Conservation (phyloP, 257 asterid genomes). For the Nicotiana noctiflora region DNA sequence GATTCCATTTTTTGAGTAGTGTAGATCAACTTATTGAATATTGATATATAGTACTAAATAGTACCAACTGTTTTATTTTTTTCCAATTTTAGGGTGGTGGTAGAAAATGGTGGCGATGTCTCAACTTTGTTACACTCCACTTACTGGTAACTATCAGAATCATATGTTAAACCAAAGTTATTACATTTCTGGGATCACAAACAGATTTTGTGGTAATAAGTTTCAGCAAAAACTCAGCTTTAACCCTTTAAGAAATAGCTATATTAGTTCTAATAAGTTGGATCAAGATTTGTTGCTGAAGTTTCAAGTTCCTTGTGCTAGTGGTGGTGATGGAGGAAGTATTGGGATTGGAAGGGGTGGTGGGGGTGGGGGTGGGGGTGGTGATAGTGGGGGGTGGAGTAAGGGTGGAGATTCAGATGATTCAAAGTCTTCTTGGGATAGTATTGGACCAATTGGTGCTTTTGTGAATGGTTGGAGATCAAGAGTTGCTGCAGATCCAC, state of each 20-base stretch:
- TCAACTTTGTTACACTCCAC: constrained; percentile 30
- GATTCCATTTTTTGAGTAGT: not conserved
- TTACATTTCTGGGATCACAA: not conserved
- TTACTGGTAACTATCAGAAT: not conserved
- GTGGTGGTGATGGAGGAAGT: constrained; percentile 17
- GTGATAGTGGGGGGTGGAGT: constrained; percentile 26
- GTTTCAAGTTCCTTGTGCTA: constrained; percentile 17
- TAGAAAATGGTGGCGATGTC: constrained; percentile 23
- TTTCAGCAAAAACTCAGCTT: not conserved
- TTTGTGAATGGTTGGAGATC: constrained; percentile 80
- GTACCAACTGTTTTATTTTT: not conserved
- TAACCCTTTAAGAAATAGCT: not conserved
- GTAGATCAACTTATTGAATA: not conserved
- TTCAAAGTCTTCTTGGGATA: constrained; percentile 31
- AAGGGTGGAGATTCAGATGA: constrained; percentile 46
- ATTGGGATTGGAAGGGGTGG: not conserved
- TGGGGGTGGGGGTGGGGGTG: constrained; percentile 24
- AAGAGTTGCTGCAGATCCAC: constrained; percentile 85
- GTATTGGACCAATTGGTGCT: constrained; percentile 67
- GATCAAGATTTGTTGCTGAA: constrained; percentile 5
- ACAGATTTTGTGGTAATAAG: not conserved
- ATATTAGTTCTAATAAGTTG: not conserved
- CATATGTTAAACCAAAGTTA: constrained; percentile 14
- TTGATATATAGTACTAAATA: not conserved
- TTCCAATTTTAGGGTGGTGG: not conserved